Evolutionary conservation across 140 eudicot species (phyloP).

Genomic region (Eryngium alpinum): DNA sequence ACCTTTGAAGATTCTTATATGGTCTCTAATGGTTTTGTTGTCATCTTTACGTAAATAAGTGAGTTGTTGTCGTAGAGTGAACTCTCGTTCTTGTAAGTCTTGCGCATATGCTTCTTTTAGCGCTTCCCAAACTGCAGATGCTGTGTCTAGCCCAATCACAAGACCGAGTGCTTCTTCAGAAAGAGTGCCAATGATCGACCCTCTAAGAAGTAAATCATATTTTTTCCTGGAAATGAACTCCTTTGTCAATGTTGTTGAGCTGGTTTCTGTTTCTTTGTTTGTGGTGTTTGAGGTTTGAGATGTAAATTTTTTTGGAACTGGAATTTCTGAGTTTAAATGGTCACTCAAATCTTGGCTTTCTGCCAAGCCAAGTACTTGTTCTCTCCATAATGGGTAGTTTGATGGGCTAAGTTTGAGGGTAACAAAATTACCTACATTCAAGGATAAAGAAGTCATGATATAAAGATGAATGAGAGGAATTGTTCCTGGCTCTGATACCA

Average conservation of each 20-base stretch:
- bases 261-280: not conserved
- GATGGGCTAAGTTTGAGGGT: not conserved
- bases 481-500: not conserved
- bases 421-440: conserved; percentile 2
- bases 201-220: not conserved
- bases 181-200: not conserved
- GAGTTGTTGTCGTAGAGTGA: not conserved
- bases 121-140: not conserved
- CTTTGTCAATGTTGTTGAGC: not conserved
- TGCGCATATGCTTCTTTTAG: not conserved
- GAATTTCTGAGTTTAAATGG: not conserved
- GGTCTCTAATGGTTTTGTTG: not conserved
- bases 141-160: not conserved
- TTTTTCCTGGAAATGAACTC: not conserved
- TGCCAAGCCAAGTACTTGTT: not conserved
- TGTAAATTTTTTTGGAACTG: not conserved
- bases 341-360: not conserved
- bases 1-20: not conserved
- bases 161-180: conserved; percentile 1
- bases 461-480: not conserved
- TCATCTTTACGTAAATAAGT: not conserved
- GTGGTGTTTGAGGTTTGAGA: not conserved
- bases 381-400: not conserved
- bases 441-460: not conserved
- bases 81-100: conserved; percentile 1